A percentile compares a stretch with the other conserved stretches of the same genome.
phyloP scores from a whole-genome alignment of 345 rosid species.

The Melaleuca alternifolia region DNA sequence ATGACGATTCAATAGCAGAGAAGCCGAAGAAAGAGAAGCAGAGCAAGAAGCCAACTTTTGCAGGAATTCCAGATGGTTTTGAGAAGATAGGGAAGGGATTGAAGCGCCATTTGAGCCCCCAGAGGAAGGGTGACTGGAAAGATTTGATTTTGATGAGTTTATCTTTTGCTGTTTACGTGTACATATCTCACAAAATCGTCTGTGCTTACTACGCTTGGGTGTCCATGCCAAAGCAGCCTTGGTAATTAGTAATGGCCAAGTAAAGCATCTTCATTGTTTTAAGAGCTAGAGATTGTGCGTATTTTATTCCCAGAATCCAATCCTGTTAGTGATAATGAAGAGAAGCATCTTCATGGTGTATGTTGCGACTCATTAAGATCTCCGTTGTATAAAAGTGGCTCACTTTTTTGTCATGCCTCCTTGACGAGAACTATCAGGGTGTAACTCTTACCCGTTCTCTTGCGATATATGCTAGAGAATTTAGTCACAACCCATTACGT shows the following conservation, averaged over 20 bases:
- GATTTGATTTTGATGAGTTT: slow-evolving; percentile 66
- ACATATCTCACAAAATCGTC: slow-evolving; percentile 69
- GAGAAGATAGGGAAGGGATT: slow-evolving; percentile 26
- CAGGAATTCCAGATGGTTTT: slow-evolving; percentile 1
- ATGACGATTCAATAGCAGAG: neutral
- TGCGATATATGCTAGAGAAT: neutral
- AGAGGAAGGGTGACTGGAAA: slow-evolving; percentile 71
- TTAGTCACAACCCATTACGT: neutral
- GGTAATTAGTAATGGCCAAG: slow-evolving; percentile 14
- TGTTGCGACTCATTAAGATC: neutral
- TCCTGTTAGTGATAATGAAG: neutral
- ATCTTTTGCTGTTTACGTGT: slow-evolving; percentile 80
- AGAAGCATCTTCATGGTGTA: neutral
- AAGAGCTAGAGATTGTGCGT: neutral
- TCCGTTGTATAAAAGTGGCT: neutral
- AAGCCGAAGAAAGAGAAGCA: slow-evolving; percentile 17
- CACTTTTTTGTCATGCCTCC: neutral
- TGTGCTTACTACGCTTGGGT: slow-evolving; percentile 71
- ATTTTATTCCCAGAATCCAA: neutral
- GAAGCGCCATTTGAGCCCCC: slow-evolving; percentile 35
- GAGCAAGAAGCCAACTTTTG: neutral
- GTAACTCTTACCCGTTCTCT: neutral
- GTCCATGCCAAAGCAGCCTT: slow-evolving; percentile 43
- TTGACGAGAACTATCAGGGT: neutral
- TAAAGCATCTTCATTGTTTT: neutral